A percentile compares a stretch with the other conserved stretches of the same genome.
Evolutionary conservation across 306 rosid genomes (phyloP).

Genomic region (Sechiopsis laciniata): DNA sequence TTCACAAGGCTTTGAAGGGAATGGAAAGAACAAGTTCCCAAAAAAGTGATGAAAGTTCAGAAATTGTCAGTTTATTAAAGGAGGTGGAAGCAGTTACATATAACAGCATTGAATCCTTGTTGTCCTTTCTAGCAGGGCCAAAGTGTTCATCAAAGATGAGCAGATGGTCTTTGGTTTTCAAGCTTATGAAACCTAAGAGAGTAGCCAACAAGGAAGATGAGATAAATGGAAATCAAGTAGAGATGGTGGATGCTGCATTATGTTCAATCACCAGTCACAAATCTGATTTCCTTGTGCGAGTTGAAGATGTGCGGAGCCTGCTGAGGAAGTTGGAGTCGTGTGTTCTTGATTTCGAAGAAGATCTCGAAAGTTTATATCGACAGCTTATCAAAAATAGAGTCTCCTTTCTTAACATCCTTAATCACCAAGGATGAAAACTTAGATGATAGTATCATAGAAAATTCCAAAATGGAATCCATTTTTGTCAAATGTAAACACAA

Average conservation of each 20-base stretch:
- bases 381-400: conserved; percentile 30
- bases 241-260: conserved; percentile 24
- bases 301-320: neutral
- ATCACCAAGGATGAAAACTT: conserved; percentile 18
- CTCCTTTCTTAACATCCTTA: conserved; percentile 35
- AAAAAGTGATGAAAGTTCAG: conserved; percentile 15
- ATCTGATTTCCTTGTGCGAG: neutral
- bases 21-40: conserved; percentile 9
- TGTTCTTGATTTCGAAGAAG: conserved; percentile 22
- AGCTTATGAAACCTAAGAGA: conserved; percentile 25
- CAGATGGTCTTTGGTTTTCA: conserved; percentile 27
- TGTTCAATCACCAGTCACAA: conserved; percentile 4
- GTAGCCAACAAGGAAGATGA: conserved; percentile 2
- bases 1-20: conserved; percentile 25
- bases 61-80: conserved; percentile 2
- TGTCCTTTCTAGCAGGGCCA: conserved; percentile 8
- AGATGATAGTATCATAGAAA: neutral
- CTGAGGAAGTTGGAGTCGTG: conserved; percentile 20
- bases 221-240: conserved; percentile 18
- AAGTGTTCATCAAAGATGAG: conserved; percentile 8
- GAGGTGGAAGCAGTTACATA: conserved; percentile 20
- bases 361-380: conserved; percentile 23
- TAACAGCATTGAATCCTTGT: neutral
- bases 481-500: conserved; percentile 8
- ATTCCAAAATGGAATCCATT: conserved; percentile 13